A percentile compares a stretch with the other conserved stretches of the same genome.
Conservation (phyloP, 768 basidiomycete genomes). For the Amanita exitialis region DNA sequence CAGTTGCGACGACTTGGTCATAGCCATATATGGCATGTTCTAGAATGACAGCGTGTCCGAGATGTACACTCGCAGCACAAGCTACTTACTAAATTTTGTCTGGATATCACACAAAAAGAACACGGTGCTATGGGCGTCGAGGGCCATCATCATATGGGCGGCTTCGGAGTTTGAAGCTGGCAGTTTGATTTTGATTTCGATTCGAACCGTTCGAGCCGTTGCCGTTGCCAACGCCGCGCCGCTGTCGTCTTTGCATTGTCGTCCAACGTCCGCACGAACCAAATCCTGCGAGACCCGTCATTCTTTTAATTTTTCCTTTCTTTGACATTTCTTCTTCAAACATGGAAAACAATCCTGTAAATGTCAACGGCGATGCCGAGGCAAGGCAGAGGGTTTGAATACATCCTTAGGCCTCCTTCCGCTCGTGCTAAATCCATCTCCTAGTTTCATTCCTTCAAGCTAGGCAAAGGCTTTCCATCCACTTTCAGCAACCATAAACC, state of each 20-base stretch:
- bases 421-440: slow-evolving; percentile 2
- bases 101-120: slow-evolving; percentile 86
- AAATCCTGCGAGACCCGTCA: slow-evolving; percentile 22
- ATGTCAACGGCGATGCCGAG: slow-evolving; percentile 25
- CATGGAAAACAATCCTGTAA: slow-evolving; percentile 16
- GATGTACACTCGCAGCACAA: neutral
- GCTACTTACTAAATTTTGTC: slow-evolving; percentile 51
- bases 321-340: slow-evolving; percentile 21
- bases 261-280: slow-evolving; percentile 9
- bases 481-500: slow-evolving; percentile 26
- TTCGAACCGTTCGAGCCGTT: neutral
- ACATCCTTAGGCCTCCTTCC: neutral
- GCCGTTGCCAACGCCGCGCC: slow-evolving; percentile 9
- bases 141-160: slow-evolving; percentile 9
- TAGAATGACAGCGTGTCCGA: slow-evolving; percentile 7
- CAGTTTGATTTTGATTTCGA: neutral
- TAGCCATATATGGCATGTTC: slow-evolving; percentile 54
- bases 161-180: slow-evolving; percentile 12
- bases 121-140: slow-evolving; percentile 31
- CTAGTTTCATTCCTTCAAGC: slow-evolving; percentile 67
- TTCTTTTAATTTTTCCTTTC: slow-evolving; percentile 26
- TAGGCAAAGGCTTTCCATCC: slow-evolving; percentile 42
- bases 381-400: slow-evolving; percentile 31
- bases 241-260: neutral
- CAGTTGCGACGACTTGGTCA: slow-evolving; percentile 57